Evolutionary conservation across 805 yeast species (phyloP), one percentile per base, ranked within the genome.

Genomic region (Teunomyces gatunensis): DNA sequence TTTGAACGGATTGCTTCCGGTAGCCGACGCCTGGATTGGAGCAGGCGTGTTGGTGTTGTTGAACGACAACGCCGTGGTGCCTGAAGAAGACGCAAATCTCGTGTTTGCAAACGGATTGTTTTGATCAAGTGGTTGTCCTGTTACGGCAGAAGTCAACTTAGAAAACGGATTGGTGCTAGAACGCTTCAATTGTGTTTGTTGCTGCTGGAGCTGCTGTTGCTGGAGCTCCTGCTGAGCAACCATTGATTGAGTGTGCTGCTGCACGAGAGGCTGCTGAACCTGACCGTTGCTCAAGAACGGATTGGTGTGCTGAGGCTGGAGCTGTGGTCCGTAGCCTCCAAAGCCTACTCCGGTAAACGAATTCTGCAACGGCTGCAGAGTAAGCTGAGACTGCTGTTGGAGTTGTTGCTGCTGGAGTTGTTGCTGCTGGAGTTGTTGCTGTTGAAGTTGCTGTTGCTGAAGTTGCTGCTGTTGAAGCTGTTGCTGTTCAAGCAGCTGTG

Each of bases 1-100:
- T 51, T 80, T 71, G 66, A 84, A 84, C 27, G 89, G 89, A 56
- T 84, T 84, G 28, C 75, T 69, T 2, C 85, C 86, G 0, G 85
- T 81, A 1, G 74, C 56, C 39, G 68, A 50, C 1, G 53, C 48
- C 33, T 46, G 44, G 44, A 51, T 66, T 3, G 75, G 62, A 18
- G 63, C 59, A 2, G 63, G 54, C 4, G 58, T 49, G 11, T 46
- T 47, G 56, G 54, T 39, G 9, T 42, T 45, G 30, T 55, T 54
- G 55, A 64, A 59, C 20, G 63, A 45, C 33, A 67, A 57, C 21
- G 73, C 67, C 12, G 72, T 65, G 18, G 74, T 68, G 28, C 53
- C 51, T 43, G 71, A 59, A 3, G 49, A 55, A 18, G 54, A 52
- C 4, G 74, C 61, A 53, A 74, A 69, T 25, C 75, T 60, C 0